These are phyloP conservation scores for cucumber (Cucumis sativus) DNA, from an alignment of 306 rosid species.

Conservation along the genomic window DNA sequence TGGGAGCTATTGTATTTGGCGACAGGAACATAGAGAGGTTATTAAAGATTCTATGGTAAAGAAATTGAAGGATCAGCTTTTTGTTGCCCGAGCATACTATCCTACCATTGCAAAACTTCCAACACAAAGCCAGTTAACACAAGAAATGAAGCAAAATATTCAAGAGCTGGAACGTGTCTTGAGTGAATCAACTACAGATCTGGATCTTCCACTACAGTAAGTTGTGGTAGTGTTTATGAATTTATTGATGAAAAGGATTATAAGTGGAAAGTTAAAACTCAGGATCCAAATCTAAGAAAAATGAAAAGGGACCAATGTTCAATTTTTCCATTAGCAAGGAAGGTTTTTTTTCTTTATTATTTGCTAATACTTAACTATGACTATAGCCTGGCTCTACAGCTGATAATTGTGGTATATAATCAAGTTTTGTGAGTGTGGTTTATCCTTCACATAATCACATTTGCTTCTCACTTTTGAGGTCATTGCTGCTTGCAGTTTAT, in stretches of 20 bases:
- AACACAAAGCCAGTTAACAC: slow-evolving; percentile 60
- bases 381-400: neutral
- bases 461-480: neutral
- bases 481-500: neutral
- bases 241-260: neutral
- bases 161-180: slow-evolving; percentile 89
- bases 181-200: slow-evolving; percentile 84
- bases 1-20: slow-evolving; percentile 96
- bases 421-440: neutral
- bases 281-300: neutral
- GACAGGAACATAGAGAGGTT: slow-evolving; percentile 58
- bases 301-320: neutral
- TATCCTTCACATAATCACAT: neutral
- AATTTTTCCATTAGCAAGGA: slow-evolving; percentile 1
- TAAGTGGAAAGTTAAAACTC: neutral
- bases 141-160: slow-evolving; percentile 73
- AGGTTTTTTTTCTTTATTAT: neutral
- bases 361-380: neutral
- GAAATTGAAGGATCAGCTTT: slow-evolving; percentile 81
- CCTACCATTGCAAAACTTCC: slow-evolving; percentile 89
- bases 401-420: neutral
- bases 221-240: slow-evolving; percentile 18
- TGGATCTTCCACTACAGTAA: slow-evolving; percentile 85
- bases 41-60: slow-evolving; percentile 72
- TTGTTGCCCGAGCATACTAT: slow-evolving; percentile 92